Percentiles rank a stretch among this genome's conserved stretches.
These are phyloP conservation scores for Neocatenulostroma microsporum DNA, from an alignment of 2,329 filamentous ascomycete genomes.

Conservation along the genomic window DNA sequence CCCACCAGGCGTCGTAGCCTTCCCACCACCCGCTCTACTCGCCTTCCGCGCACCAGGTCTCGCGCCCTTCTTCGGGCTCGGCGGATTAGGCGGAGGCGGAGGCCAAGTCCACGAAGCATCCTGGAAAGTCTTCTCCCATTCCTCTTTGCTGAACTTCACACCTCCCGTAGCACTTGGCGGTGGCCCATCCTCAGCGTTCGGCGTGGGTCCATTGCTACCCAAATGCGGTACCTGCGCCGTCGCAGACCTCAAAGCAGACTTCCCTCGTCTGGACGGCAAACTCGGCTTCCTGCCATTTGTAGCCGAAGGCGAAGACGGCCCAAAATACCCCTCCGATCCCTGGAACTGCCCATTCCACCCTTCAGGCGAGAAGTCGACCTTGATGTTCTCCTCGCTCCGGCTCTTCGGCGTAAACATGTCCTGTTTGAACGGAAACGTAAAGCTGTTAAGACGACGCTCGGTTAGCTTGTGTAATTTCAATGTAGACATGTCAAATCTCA, in stretches of 20 bases:
- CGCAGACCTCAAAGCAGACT: conserved; percentile 3
- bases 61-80: conserved; percentile 15
- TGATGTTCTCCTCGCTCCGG: conserved; percentile 43
- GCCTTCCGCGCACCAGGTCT: conserved; percentile 23
- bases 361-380: conserved; percentile 41
- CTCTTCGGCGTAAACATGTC: conserved; percentile 23
- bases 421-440: conserved; percentile 22
- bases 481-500: conserved; percentile 17
- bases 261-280: conserved; percentile 3
- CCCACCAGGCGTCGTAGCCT: conserved; percentile 6
- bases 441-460: conserved; percentile 21
- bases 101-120: conserved; percentile 34
- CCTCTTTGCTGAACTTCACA: conserved; percentile 34
- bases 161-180: conserved; percentile 3
- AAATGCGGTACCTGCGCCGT: neutral
- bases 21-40: too few species aligned
- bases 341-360: conserved; percentile 42
- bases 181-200: too few species aligned
- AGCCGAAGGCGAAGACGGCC: conserved; percentile 5
- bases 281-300: conserved; percentile 1
- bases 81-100: conserved; percentile 16
- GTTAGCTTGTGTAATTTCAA: too few species aligned
- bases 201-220: too few species aligned
- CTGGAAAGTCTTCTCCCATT: conserved; percentile 39
- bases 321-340: conserved; percentile 37